Conservation (phyloP, 352 stramenopile species). For the Pseudoperonospora humuli region DNA sequence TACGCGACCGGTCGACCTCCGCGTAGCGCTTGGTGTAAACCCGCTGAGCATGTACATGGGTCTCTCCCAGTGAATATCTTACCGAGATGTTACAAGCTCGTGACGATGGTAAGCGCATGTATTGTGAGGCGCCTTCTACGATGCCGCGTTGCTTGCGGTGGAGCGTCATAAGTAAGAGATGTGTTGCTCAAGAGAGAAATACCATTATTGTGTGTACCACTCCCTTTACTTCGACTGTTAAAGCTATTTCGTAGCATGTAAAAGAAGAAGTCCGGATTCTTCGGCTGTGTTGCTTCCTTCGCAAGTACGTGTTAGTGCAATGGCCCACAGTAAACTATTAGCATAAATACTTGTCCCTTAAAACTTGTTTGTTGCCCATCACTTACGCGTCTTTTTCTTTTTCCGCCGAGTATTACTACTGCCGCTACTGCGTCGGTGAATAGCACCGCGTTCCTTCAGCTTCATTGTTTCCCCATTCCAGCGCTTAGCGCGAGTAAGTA, state of each 20-base stretch:
- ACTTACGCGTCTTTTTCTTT: conserved; percentile 26
- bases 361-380: background rate
- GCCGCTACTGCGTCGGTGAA: conserved; percentile 16
- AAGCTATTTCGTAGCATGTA: no score
- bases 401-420: conserved; percentile 12
- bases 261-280: no score
- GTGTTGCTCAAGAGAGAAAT: no score
- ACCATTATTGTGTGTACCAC: no score
- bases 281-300: no score
- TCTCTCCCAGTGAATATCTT: conserved; percentile 15
- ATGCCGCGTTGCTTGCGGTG: no score
- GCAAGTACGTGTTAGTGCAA: no score
- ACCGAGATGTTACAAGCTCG: conserved; percentile 3
- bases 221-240: no score
- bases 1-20: conserved; percentile 15
- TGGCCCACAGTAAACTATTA: no score
- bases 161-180: no score
- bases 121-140: conserved; percentile 20
- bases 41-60: conserved; percentile 4
- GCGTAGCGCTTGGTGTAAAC: conserved; percentile 18
- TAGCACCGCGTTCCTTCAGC: conserved; percentile 9
- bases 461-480: conserved; percentile 23
- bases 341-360: no score
- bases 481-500: conserved; percentile 20
- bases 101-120: conserved; percentile 25